Evolutionary conservation across 2,329 filamentous ascomycete species (phyloP), one percentile per base, ranked within the genome.

Genomic region (Amylocarpus encephaloides): DNA sequence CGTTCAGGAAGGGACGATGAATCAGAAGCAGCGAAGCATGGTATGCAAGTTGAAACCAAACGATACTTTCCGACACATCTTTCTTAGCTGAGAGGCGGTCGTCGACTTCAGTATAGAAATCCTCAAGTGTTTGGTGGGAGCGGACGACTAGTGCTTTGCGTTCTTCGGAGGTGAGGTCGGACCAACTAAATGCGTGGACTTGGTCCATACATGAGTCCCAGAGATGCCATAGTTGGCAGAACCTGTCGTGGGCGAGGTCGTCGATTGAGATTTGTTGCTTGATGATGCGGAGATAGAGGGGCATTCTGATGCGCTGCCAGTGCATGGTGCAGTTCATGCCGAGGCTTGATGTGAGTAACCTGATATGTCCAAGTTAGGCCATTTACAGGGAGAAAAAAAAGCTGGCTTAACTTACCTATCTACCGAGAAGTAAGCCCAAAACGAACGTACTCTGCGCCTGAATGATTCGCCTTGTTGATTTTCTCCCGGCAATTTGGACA

Each of bases 191-290:
- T 26, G 39, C 39, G 16, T 43, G 38, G 52, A 50, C 43, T 51
- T 56, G 49, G 41, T 57, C 50, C 52, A 57, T 53, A 18, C 50
- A 48, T 15, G 54, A 55, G 33, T 55, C 55, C 55, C 55, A 57
- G 11, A 57, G 34, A 46, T 57, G 53, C 55, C 55, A 57, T 19
- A 55, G 26, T 38, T 53, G 42, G 16, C 48, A 45, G 26, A 49
- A 49, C 11, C 47, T 35, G 16, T 53, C 48, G 46, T 51, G 49
- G 26, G 52, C 45, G 30, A 55, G 30, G 34, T 57, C 50, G n/a
- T 57, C 44, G 18, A 50, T 44, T 13, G 32, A 38, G 13, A 13
- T 32, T 30, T 32, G 18, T 2, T 22, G 9, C 22, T 26, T 10
- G n/a, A 57, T n/a, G 13, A 43, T 46, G 11, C 18, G 33, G 12